A percentile compares a stretch with the other conserved stretches of the same genome.
phyloP scores from a whole-genome alignment of 164 flowering plant species.

The Chimonanthus praecox region DNA sequence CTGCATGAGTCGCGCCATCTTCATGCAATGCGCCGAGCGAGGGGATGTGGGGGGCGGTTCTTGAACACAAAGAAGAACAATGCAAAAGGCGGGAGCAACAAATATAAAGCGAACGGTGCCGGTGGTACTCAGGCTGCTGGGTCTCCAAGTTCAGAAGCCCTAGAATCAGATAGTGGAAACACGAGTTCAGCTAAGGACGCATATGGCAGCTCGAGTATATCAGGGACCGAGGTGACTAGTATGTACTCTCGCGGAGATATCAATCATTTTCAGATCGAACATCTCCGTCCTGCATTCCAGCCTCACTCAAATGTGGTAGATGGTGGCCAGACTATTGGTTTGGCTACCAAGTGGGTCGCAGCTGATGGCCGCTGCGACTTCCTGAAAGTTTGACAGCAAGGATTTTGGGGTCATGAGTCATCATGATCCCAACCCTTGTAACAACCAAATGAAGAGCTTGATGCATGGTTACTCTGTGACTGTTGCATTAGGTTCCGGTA shows the following conservation, averaged over 20 bases:
- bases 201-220: slow-evolving; percentile 25
- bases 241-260: slow-evolving; percentile 38
- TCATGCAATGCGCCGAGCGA: slow-evolving; percentile 84
- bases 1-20: slow-evolving; percentile 88
- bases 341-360: slow-evolving; percentile 53
- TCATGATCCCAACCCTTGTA: slow-evolving; percentile 23
- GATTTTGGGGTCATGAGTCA: slow-evolving; percentile 9
- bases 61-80: slow-evolving; percentile 49
- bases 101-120: slow-evolving; percentile 12
- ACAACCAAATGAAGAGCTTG: slow-evolving; percentile 39
- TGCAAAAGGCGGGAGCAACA: slow-evolving; percentile 21
- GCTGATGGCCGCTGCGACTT: slow-evolving; percentile 50
- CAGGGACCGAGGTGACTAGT: slow-evolving; percentile 64
- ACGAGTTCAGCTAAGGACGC: slow-evolving; percentile 42
- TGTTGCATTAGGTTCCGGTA: slow-evolving; percentile 22
- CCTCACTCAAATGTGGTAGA: slow-evolving; percentile 32
- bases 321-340: slow-evolving; percentile 26
- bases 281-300: slow-evolving; percentile 36
- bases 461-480: slow-evolving; percentile 14
- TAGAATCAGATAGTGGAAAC: slow-evolving; percentile 49
- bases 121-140: slow-evolving; percentile 25
- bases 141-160: slow-evolving; percentile 56
- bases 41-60: slow-evolving; percentile 90
- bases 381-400: slow-evolving; percentile 37
- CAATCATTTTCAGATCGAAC: slow-evolving; percentile 29